Conservation (phyloP, 768 basidiomycete species). For the Trametes maxima region DNA sequence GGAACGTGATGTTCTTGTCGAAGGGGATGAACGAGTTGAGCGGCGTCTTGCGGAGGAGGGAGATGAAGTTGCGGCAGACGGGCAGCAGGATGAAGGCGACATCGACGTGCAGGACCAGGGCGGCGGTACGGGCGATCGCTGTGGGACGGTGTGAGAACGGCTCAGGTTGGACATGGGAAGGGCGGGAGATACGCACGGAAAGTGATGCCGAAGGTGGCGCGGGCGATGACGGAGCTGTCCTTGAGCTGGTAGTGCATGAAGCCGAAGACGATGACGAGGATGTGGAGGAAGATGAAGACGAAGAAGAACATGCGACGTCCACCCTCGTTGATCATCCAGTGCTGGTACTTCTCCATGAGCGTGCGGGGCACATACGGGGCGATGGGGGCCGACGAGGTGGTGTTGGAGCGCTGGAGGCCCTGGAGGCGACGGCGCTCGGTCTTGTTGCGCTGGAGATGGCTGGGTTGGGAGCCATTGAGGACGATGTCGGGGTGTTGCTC, state of each 20-base stretch:
- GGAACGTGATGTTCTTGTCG: constrained; percentile 90
- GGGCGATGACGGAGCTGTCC: constrained; percentile 72
- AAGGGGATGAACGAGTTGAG: constrained; percentile 88
- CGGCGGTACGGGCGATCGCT: constrained; percentile 89
- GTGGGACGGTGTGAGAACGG: not conserved
- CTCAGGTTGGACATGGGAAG: not conserved
- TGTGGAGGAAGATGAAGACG: constrained; percentile 79
- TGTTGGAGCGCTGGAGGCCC: constrained; percentile 72
- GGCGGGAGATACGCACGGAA: constrained; percentile 56
- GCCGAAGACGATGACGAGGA: constrained; percentile 76
- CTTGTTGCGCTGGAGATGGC: constrained; percentile 80
- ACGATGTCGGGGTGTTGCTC: constrained; percentile 52
- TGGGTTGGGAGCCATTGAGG: constrained; percentile 35
- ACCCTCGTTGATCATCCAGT: constrained; percentile 98
- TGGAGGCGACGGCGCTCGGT: constrained; percentile 83
- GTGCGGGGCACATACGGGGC: constrained; percentile 42
- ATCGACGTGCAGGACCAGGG: constrained; percentile 89
- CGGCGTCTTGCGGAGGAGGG: constrained; percentile 81
- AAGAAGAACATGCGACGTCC: constrained; percentile 77
- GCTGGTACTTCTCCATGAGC: constrained; percentile 49
- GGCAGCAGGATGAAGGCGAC: constrained; percentile 93
- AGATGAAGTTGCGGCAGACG: constrained; percentile 94
- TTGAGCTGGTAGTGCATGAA: constrained; percentile 76
- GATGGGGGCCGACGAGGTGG: constrained; percentile 33
- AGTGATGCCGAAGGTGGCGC: constrained; percentile 71